Base-by-base conservation (phyloP, 2,329 filamentous ascomycete species). In the Ilyonectria destructans region DNA sequence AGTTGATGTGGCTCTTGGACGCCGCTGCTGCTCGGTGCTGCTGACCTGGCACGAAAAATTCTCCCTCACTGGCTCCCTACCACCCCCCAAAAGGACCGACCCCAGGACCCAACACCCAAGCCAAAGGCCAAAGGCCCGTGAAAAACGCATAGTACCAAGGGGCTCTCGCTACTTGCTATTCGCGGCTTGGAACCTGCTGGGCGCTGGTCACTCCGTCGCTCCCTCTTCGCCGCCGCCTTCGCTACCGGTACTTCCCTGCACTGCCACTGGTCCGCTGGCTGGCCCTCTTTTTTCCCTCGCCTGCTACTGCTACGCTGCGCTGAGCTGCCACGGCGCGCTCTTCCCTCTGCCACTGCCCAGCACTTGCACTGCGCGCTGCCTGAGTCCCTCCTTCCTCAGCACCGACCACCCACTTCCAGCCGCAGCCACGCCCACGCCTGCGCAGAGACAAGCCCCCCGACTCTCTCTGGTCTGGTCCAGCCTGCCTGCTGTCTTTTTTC, bases 21-120 rank as follows among this genome's bases (percentile, higher is more conserved):
- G 58, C 63, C 60, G 56, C 56, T 51, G 55, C 54, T 54, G 26
- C 55, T 62, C 29, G 40, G 63, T 51, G 57, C 58, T 58, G 56
- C 61, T 61, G 61, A 65, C 61, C 65, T 64, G 69, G 66, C 65
- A 65, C 62, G 76, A 80, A 80, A 80, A 77, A 77, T 79, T 80
- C 77, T 78, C 70, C 71, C 71, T 76, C 71, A 73, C 71, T 72
- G 71, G 69, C 68, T 73, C 62, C 46, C 59, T 56, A 59, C 67
- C 54, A 61, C 49, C 33, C 56, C 58, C 67, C 55, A 61, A 71
- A 65, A 43, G 58, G 58, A 61, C 48, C 58, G 35, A 59, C 40
- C 58, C 58, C 7, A 35, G 33, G 29, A 35, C 49, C 49, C 49
- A 54, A 33, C 49, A 65, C 48, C 45, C 37, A 48, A 65, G 57